Conservation (phyloP, 768 basidiomycete genomes). For the Lactarius trivialis region DNA sequence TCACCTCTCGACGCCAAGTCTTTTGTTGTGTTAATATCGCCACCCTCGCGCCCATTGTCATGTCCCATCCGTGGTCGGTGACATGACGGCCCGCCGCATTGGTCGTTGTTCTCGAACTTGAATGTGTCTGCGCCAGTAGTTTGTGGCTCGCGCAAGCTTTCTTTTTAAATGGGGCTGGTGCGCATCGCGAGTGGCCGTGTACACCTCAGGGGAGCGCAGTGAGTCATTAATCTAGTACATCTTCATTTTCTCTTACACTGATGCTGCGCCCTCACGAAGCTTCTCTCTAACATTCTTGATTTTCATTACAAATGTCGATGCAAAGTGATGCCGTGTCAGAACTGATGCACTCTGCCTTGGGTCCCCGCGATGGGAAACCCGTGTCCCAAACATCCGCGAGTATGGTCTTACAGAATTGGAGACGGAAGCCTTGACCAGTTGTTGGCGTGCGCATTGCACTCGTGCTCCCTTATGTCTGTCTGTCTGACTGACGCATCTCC, state of each 20-base stretch:
- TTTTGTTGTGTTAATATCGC: background rate
- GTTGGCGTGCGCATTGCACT: background rate
- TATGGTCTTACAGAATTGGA: constrained; percentile 1
- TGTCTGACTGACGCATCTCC: background rate
- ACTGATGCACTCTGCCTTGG: background rate
- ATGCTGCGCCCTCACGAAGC: background rate
- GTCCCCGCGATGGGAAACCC: background rate
- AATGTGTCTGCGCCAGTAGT: too few species aligned
- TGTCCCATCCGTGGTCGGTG: background rate
- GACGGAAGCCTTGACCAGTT: background rate
- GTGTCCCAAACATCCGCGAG: background rate
- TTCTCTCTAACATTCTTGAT: background rate
- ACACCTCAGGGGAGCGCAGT: too few species aligned
- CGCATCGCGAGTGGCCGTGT: too few species aligned
- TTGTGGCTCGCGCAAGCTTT: too few species aligned
- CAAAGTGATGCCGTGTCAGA: background rate
- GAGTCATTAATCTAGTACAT: too few species aligned
- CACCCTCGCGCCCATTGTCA: background rate
- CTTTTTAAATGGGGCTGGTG: too few species aligned
- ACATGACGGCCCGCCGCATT: background rate
- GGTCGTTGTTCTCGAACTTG: too few species aligned
- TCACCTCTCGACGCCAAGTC: too few species aligned
- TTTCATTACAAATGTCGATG: background rate
- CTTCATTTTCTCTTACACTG: background rate
- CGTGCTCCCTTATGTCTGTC: background rate